Evolutionary conservation across 345 rosid species (phyloP).

Genomic region (Orychophragmus violaceus): DNA sequence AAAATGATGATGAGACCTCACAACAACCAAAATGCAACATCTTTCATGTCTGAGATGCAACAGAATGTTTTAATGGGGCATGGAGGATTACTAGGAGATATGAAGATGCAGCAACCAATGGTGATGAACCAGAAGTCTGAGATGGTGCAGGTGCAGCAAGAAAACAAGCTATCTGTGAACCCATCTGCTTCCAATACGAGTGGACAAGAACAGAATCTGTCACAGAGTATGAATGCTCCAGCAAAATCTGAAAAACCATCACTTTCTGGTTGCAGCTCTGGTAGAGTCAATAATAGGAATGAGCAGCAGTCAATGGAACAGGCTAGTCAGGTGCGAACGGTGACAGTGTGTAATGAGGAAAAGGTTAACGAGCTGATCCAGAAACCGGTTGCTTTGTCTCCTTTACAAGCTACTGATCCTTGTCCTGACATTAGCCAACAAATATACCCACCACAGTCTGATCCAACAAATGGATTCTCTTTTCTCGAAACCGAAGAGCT

Average conservation of each 20-base stretch:
- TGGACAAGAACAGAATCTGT: conserved; percentile 34
- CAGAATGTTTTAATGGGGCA: conserved; percentile 27
- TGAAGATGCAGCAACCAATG: conserved; percentile 36
- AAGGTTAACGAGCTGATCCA: conserved; percentile 39
- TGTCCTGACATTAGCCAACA: conserved; percentile 48
- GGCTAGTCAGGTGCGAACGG: conserved; percentile 37
- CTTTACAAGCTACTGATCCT: conserved; percentile 35
- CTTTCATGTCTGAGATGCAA: conserved; percentile 27
- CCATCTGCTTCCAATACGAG: conserved; percentile 35
- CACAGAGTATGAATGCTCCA: conserved; percentile 32
- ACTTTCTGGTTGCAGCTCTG: conserved; percentile 28
- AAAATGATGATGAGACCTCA: conserved; percentile 81
- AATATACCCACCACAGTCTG: conserved; percentile 39
- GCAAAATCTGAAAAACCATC: conserved; percentile 35
- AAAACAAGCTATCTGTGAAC: conserved; percentile 30
- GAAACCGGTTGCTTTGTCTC: conserved; percentile 33
- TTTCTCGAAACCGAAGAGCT: conserved; percentile 59
- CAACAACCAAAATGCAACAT: conserved; percentile 16
- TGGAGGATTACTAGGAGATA: conserved; percentile 39
- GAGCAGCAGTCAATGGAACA: conserved; percentile 46
- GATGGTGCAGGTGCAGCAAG: conserved; percentile 28
- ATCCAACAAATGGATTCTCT: conserved; percentile 45
- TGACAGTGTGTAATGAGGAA: conserved; percentile 37
- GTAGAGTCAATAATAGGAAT: conserved; percentile 34
- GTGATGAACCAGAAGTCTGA: conserved; percentile 40